A percentile compares a stretch with the other conserved stretches of the same genome.
Evolutionary conservation across 345 rosid species (phyloP).

Genomic region (Acer negundo): DNA sequence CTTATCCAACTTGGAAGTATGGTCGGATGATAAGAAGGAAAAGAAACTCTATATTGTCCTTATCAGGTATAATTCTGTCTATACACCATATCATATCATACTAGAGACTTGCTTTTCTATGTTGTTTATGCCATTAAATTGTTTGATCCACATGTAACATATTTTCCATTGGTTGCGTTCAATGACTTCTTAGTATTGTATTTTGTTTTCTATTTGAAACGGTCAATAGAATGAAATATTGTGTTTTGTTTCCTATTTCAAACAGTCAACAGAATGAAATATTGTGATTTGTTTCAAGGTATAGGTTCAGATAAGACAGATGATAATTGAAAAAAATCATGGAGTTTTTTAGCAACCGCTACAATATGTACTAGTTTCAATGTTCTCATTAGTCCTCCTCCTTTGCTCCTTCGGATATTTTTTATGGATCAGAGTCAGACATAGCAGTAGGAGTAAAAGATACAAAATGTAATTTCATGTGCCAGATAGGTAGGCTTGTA

Average conservation of each 20-base stretch:
- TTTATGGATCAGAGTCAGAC: neutral
- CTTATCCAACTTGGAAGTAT: conserved; percentile 76
- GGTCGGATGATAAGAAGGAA: conserved; percentile 95
- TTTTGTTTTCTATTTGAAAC: too few relatives aligned
- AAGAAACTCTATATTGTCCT: conserved; percentile 89
- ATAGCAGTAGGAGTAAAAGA: neutral
- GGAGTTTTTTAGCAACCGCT: neutral
- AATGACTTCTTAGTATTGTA: too few relatives aligned
- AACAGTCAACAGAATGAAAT: neutral
- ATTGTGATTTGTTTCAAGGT: neutral
- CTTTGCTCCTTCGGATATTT: neutral
- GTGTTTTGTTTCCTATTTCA: neutral
- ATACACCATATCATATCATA: neutral
- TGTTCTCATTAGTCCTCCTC: too few relatives aligned
- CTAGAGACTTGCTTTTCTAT: neutral
- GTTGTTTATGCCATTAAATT: conserved; percentile 10
- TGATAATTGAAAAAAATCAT: neutral
- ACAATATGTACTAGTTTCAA: neutral
- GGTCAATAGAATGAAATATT: too few relatives aligned
- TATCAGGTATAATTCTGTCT: conserved; percentile 55
- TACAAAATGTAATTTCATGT: neutral
- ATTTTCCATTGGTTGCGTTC: too few relatives aligned
- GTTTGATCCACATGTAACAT: neutral
- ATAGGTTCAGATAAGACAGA: neutral
- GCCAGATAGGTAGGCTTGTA: neutral